A percentile compares a stretch with the other conserved stretches of the same genome.
Conservation (phyloP, 176 grass and related monocot genomes). For the Oryza nivara region DNA sequence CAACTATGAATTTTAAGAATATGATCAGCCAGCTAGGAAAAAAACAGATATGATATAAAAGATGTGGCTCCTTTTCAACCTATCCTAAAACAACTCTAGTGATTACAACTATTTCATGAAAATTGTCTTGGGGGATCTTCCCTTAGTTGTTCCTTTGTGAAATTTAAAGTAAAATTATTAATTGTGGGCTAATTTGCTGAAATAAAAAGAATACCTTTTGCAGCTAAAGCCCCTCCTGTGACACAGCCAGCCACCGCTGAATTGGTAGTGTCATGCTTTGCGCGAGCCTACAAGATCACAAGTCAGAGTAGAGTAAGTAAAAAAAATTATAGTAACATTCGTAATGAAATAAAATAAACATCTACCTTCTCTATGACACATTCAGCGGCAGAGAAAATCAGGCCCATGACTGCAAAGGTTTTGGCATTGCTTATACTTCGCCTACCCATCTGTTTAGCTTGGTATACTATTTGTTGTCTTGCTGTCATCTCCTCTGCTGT, state of each 20-base stretch:
- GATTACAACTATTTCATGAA: constrained; percentile 14
- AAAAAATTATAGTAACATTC: constrained; percentile 2
- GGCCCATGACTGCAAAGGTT: constrained; percentile 89
- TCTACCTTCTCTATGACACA: constrained; percentile 85
- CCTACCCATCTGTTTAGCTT: constrained; percentile 90
- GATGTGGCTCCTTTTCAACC: neutral
- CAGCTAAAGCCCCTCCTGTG: constrained; percentile 86
- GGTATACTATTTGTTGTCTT: constrained; percentile 80
- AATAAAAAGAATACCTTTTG: constrained; percentile 57
- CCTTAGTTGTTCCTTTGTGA: neutral
- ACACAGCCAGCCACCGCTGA: constrained; percentile 84
- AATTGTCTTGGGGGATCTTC: constrained; percentile 22
- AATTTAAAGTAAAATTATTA: neutral
- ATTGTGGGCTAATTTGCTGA: neutral
- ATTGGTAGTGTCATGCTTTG: constrained; percentile 94
- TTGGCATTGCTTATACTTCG: constrained; percentile 84
- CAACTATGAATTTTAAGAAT: constrained; percentile 9
- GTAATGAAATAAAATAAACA: neutral
- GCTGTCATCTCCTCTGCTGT: constrained; percentile 71
- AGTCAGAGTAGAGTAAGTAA: constrained; percentile 28
- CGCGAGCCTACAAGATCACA: constrained; percentile 61
- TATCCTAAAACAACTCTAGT: constrained; percentile 25
- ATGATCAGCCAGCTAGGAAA: neutral
- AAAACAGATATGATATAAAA: constrained; percentile 18
- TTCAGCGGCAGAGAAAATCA: constrained; percentile 93